A percentile compares a stretch with the other conserved stretches of the same genome.
These are phyloP conservation scores for Solanum arcanum DNA, from an alignment of 257 asterid genomes.

Conservation along the genomic window DNA sequence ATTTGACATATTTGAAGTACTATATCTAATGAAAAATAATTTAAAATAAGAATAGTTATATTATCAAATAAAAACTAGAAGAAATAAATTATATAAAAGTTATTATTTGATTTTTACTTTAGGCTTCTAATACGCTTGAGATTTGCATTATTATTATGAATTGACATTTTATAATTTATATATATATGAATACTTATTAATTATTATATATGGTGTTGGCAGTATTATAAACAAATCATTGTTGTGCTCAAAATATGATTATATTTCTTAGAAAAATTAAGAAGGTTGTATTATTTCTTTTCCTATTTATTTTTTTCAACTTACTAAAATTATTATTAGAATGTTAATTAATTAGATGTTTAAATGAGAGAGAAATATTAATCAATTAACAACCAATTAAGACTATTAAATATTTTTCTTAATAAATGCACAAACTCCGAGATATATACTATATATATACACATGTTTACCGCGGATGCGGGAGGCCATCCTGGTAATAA, in stretches of 20 bases:
- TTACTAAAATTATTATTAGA: not conserved
- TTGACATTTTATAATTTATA: not conserved
- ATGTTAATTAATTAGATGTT: too few relatives aligned
- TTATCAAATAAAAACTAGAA: too few relatives aligned
- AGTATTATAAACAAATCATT: not conserved
- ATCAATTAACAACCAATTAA: too few relatives aligned
- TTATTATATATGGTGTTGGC: not conserved
- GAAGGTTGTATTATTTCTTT: not conserved
- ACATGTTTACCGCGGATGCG: rapidly evolving
- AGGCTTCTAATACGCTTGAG: not conserved
- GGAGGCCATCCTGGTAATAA: not conserved
- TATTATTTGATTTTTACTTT: too few relatives aligned
- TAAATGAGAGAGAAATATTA: too few relatives aligned
- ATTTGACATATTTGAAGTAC: too few relatives aligned
- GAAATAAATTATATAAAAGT: too few relatives aligned
- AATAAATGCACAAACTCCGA: not conserved
- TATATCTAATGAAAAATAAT: too few relatives aligned
- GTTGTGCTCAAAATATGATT: not conserved
- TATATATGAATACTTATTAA: not conserved
- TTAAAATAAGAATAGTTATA: too few relatives aligned
- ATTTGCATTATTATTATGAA: not conserved
- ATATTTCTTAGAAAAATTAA: not conserved
- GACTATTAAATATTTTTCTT: too few relatives aligned
- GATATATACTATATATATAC: not conserved
- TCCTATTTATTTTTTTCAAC: not conserved